Conservation (phyloP, 2,329 filamentous ascomycete species). For the Tolypocladium cylindrosporum region DNA sequence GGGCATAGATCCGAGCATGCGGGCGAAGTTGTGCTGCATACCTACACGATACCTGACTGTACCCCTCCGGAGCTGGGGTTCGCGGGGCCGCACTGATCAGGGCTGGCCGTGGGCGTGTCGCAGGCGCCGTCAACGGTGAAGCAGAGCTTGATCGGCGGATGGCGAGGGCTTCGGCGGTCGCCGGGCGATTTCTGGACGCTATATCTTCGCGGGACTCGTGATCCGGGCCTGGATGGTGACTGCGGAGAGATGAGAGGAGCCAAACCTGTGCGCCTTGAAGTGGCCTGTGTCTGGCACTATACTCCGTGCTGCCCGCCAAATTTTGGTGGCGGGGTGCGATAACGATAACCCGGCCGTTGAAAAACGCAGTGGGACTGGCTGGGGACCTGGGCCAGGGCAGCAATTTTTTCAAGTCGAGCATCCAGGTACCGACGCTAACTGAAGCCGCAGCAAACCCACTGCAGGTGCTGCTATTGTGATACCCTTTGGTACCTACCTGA, state of each 20-base stretch:
- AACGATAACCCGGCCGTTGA: conserved; percentile 25
- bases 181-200: not conserved
- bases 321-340: conserved; percentile 24
- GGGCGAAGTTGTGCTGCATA: not conserved
- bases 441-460: not conserved
- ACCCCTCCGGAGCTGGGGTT: not conserved
- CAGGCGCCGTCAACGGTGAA: not conserved
- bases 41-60: not conserved
- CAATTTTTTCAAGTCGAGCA: not conserved
- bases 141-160: not conserved
- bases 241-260: conserved; percentile 3
- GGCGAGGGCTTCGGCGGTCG: not conserved
- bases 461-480: not conserved
- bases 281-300: not conserved
- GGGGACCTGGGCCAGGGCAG: not conserved
- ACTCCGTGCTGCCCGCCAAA: conserved; percentile 1
- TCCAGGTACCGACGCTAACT: not conserved
- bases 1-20: not conserved
- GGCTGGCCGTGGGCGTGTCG: not conserved
- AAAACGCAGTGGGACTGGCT: not conserved
- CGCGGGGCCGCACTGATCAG: not conserved
- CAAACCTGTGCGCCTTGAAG: conserved; percentile 8
- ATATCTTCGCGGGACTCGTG: not conserved
- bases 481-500: not conserved
- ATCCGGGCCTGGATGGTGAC: not conserved